phyloP scores from a whole-genome alignment of 1,139 yeast genomes.

The Zygosaccharomyces pseudobailii region DNA sequence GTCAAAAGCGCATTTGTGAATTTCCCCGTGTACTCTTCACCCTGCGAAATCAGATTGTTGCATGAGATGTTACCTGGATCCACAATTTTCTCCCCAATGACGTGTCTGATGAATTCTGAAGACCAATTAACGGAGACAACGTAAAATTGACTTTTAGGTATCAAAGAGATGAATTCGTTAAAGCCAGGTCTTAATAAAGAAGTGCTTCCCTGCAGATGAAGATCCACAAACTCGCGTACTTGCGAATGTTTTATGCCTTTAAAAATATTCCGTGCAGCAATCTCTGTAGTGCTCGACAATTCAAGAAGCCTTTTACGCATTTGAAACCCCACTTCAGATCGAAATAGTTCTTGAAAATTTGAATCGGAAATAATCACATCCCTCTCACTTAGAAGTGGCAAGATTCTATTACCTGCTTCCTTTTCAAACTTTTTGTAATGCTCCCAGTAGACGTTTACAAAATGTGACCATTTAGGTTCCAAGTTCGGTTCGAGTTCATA shows the following conservation, averaged over 20 bases:
- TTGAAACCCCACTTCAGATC: constrained; percentile 19
- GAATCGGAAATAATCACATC: not conserved
- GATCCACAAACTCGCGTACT: constrained; percentile 13
- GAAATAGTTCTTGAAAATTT: constrained; percentile 10
- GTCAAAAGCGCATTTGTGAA: constrained; percentile 25
- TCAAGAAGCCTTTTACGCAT: constrained; percentile 21
- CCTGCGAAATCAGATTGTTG: constrained; percentile 19
- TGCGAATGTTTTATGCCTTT: constrained; percentile 17
- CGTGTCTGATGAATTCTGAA: constrained; percentile 23
- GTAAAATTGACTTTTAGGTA: constrained; percentile 13
- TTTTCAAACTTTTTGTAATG: constrained; percentile 12
- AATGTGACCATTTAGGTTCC: constrained; percentile 27
- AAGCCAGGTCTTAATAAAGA: constrained; percentile 17
- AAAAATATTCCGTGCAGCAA: constrained; percentile 20
- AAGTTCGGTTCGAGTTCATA: constrained; percentile 16
- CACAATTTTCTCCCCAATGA: constrained; percentile 11
- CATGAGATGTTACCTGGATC: constrained; percentile 20
- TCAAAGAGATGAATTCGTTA: constrained; percentile 6
- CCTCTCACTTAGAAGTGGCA: constrained; percentile 14
- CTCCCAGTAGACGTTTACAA: constrained; percentile 20
- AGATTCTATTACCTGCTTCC: constrained; percentile 7
- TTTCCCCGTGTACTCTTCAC: constrained; percentile 20
- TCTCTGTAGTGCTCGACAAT: constrained; percentile 23
- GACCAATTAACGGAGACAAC: constrained; percentile 33
- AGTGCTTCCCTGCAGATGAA: not conserved